A percentile compares a stretch with the other conserved stretches of the same genome.
phyloP scores from a whole-genome alignment of 768 basidiomycete species.

The Suillus luteus region DNA sequence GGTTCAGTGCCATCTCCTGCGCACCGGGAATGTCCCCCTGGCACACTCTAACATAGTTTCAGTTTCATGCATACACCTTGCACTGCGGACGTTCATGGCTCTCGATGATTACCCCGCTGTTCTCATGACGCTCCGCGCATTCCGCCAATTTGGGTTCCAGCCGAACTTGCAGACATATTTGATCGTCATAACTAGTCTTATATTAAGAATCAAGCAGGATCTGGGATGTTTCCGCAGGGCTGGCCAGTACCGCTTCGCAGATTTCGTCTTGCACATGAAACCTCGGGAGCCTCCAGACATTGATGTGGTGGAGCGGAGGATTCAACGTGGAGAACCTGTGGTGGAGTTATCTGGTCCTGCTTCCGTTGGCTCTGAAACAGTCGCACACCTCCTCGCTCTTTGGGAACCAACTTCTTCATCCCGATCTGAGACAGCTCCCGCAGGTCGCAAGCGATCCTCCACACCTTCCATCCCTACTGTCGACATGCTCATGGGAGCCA shows the following conservation, averaged over 20 bases:
- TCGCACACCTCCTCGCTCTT: slow-evolving; percentile 27
- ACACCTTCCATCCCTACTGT: slow-evolving; percentile 17
- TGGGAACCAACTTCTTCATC: slow-evolving; percentile 7
- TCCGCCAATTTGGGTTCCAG: slow-evolving; percentile 30
- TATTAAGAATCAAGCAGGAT: slow-evolving; percentile 32
- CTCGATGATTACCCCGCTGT: slow-evolving; percentile 51
- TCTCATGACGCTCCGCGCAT: slow-evolving; percentile 39
- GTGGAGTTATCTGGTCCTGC: slow-evolving; percentile 9
- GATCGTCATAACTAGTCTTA: slow-evolving; percentile 41
- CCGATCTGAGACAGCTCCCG: neutral
- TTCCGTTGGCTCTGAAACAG: slow-evolving; percentile 16
- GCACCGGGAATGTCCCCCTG: slow-evolving; percentile 19
- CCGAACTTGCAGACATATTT: slow-evolving; percentile 42
- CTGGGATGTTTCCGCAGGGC: slow-evolving; percentile 6
- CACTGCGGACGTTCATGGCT: slow-evolving; percentile 47
- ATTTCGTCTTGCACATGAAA: slow-evolving; percentile 26
- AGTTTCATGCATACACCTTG: slow-evolving; percentile 41
- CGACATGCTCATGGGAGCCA: slow-evolving; percentile 21
- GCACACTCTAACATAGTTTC: slow-evolving; percentile 31
- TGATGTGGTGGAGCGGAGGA: slow-evolving; percentile 19
- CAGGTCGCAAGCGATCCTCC: neutral
- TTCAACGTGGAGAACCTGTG: slow-evolving; percentile 8
- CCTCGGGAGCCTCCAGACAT: slow-evolving; percentile 23
- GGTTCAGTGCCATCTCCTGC: slow-evolving; percentile 35
- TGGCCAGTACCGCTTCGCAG: slow-evolving; percentile 22